Evolutionary conservation across 2,329 filamentous ascomycete genomes (phyloP), one percentile per base, ranked within the genome.

Genomic region (Elsinoe batatas): DNA sequence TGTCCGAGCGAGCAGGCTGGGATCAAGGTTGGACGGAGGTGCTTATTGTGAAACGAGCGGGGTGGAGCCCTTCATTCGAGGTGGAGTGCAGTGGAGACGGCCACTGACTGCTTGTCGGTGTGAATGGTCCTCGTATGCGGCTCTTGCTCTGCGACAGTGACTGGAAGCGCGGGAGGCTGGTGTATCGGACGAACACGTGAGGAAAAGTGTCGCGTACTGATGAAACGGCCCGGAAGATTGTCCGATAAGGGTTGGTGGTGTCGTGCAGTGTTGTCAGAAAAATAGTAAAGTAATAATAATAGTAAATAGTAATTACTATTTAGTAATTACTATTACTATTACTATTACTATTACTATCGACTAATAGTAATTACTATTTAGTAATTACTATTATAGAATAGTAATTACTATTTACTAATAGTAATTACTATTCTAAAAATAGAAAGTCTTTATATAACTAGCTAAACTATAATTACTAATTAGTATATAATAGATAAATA

Each of bases 41-140:
- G 33, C 17, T 51, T 38, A 51, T 37, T 37, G 47, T 51, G 47
- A 51, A 51, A 51, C 47, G 47, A 51, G 47, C 47, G 33, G 47
- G 47, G 47, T 51, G 47, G 47, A 51, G 47, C 47, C 47, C 47
- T 51, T 51, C 47, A 51, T 51, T 51, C 47, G 47, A 38, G 35
- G 47, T 51, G 47, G 47, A 51, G 32, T 44, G 13, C 47, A 51
- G 47, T 51, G 47, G 47, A 51, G 32, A 38, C 32, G 26, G 32
- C 47, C 47, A 51, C 47, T 51, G 33, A 37, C 32, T 22, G 17
- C 33, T 38, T 20, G 32, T 33, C 33, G 7, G 32, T 6, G 26
- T 46, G 20, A 7, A 49, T 35, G 11, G 32, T 38, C n/a, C 17
- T 26, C 47, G 17, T 37, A 18, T 51, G 33, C 33, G 15, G 37